phyloP scores from a whole-genome alignment of 2,329 filamentous ascomycete genomes.

The Magnaporthiopsis poae region DNA sequence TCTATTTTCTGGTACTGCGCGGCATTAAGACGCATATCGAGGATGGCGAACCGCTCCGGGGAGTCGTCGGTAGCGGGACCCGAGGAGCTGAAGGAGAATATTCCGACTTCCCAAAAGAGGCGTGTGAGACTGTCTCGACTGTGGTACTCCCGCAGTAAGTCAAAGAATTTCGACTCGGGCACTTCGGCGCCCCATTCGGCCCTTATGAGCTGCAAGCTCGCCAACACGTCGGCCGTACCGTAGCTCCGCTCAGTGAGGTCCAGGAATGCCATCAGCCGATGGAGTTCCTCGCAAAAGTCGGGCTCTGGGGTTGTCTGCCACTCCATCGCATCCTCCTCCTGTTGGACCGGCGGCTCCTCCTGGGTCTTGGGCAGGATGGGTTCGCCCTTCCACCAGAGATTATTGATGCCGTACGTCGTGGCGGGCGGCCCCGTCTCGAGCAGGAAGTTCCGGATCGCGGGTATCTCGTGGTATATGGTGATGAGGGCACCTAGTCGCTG shows the following conservation, averaged over 20 bases:
- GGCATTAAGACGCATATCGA: conserved; percentile 46
- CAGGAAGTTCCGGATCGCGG: conserved; percentile 45
- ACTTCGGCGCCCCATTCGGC: neutral
- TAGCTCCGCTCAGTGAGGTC: conserved; percentile 51
- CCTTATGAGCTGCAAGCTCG: conserved; percentile 16
- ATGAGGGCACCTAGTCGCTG: conserved; percentile 44
- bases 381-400: conserved; percentile 53
- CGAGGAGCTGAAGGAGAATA: conserved; percentile 7
- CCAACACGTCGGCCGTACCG: conserved; percentile 42
- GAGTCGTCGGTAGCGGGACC: neutral
- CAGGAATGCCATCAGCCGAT: conserved; percentile 54
- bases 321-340: neutral
- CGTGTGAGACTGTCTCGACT: neutral
- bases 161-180: neutral
- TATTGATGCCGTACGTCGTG: conserved; percentile 43
- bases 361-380: conserved; percentile 31
- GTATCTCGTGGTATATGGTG: conserved; percentile 52
- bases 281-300: conserved; percentile 43
- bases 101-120: conserved; percentile 5
- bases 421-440: conserved; percentile 33
- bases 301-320: conserved; percentile 20
- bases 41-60: conserved; percentile 13
- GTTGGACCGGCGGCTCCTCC: conserved; percentile 21
- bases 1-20: conserved; percentile 74
- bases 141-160: neutral